Evolutionary conservation across 2,329 filamentous ascomycete species (phyloP), one percentile per base, ranked within the genome.

Genomic region (Dryadomyces quercivorus): DNA sequence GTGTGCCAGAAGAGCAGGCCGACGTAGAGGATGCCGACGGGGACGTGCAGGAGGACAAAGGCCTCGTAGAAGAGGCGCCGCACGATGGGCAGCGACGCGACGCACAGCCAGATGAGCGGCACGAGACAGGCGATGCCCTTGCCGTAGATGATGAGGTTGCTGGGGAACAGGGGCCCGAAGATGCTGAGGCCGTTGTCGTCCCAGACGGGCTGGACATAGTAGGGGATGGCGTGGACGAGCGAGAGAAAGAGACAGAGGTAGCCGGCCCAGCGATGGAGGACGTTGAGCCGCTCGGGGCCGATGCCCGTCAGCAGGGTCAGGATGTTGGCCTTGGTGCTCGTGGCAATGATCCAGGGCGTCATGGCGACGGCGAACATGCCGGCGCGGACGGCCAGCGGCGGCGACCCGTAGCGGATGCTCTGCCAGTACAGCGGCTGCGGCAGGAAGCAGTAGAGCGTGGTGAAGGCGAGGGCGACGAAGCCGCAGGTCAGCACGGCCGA

Each of bases 1-100:
- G 88, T 93, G 68, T 97, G 92, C 92, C 92, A 97, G 71, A 97
- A 95, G 31, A 97, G 76, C 66, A 95, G 78, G 1, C 78, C 91
- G 7, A 96, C 73, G 64, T 93, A 95, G 15, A 87, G 73, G 43
- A 91, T 78, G 0, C 88, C 85, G 10, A 89, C 85, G 0, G 92
- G 90, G 0, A 91, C 80, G 64, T 97, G 92, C 3, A 95, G 72
- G 34, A 85, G 68, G 18, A 92, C 82, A 64, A 97, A 97, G 1
- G 89, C 68, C 66, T 97, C 92, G 67, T 95, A 97, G 60, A 88
- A 84, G 59, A 81, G 74, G 57, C 84, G 76, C 59, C 92, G 80
- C 20, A 96, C 72, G 51, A 88, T 76, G 1, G 89, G 88, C 2
- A 96, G 74, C 1, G 92, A 96, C 45, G 88, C 89, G 26, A 93